Percentiles rank a stretch among this genome's conserved stretches.
Conservation (phyloP, 768 basidiomycete genomes). For the Lyophyllum shimeji region DNA sequence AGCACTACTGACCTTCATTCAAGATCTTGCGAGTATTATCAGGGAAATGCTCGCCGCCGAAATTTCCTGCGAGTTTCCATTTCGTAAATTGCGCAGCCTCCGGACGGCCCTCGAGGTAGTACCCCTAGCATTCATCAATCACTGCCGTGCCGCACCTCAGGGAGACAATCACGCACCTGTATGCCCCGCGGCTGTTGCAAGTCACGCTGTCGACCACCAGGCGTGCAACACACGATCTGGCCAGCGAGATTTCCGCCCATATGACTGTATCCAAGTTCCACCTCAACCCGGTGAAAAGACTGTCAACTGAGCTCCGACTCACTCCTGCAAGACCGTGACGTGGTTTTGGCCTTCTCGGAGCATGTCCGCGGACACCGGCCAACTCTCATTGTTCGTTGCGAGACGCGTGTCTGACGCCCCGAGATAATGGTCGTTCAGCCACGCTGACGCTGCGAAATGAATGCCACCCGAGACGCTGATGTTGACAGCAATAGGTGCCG, state of each 20-base stretch:
- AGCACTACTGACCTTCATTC: constrained; percentile 13
- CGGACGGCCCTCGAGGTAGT: constrained; percentile 15
- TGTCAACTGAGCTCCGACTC: background rate
- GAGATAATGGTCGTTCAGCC: constrained; percentile 16
- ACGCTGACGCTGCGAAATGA: constrained; percentile 15
- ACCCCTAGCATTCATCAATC: constrained; percentile 6
- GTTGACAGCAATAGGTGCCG: constrained; percentile 13
- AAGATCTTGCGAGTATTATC: constrained; percentile 17
- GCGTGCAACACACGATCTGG: constrained; percentile 18
- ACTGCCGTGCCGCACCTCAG: background rate
- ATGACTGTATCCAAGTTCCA: constrained; percentile 4
- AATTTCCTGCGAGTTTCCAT: constrained; percentile 17
- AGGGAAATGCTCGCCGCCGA: constrained; percentile 14
- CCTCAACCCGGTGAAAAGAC: background rate
- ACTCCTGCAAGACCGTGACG: constrained; percentile 16
- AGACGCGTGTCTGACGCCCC: constrained; percentile 12
- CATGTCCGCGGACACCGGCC: constrained; percentile 12
- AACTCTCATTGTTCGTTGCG: constrained; percentile 16
- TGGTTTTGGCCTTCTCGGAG: constrained; percentile 10
- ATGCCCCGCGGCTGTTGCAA: constrained; percentile 17
- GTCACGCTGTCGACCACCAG: constrained; percentile 17
- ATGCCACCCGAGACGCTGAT: constrained; percentile 17
- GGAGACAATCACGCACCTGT: constrained; percentile 4
- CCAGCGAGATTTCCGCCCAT: constrained; percentile 20
- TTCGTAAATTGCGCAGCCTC: constrained; percentile 9